These are phyloP conservation scores for Suhomyces anneliseae DNA, from an alignment of 1,139 yeast species.

Conservation along the genomic window DNA sequence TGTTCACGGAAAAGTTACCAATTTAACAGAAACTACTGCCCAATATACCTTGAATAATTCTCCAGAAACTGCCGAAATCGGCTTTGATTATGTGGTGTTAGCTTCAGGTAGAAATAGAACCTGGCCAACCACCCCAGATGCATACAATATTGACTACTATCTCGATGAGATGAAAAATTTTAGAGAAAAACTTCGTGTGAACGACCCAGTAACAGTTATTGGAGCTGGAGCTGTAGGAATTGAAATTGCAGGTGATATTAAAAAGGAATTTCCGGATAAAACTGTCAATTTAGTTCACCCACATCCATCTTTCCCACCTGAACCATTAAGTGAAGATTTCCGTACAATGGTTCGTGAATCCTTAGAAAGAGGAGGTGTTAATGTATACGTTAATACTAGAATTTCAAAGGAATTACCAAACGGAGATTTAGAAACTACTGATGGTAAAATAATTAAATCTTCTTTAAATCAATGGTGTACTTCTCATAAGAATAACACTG, in stretches of 20 bases:
- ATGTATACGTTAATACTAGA: slow-evolving; percentile 21
- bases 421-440: slow-evolving; percentile 33
- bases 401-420: slow-evolving; percentile 24
- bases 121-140: slow-evolving; percentile 57
- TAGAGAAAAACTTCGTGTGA: slow-evolving; percentile 20
- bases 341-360: slow-evolving; percentile 28
- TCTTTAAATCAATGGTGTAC: slow-evolving; percentile 47
- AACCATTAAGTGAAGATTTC: slow-evolving; percentile 36
- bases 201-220: slow-evolving; percentile 33
- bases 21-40: slow-evolving; percentile 29
- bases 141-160: slow-evolving; percentile 28
- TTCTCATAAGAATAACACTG: slow-evolving; percentile 41
- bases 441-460: slow-evolving; percentile 30
- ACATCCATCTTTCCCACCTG: slow-evolving; percentile 41
- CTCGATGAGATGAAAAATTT: slow-evolving; percentile 37
- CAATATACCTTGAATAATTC: slow-evolving; percentile 20
- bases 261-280: slow-evolving; percentile 34
- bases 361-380: slow-evolving; percentile 22
- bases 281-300: slow-evolving; percentile 43
- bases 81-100: slow-evolving; percentile 50
- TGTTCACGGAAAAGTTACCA: slow-evolving; percentile 43
- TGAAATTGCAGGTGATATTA: slow-evolving; percentile 50
- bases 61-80: slow-evolving; percentile 22
- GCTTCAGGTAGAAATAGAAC: slow-evolving; percentile 53
- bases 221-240: slow-evolving; percentile 57